Evolutionary conservation across 2,329 filamentous ascomycete species (phyloP), one percentile per base, ranked within the genome.

Genomic region (Fulvia fulva): DNA sequence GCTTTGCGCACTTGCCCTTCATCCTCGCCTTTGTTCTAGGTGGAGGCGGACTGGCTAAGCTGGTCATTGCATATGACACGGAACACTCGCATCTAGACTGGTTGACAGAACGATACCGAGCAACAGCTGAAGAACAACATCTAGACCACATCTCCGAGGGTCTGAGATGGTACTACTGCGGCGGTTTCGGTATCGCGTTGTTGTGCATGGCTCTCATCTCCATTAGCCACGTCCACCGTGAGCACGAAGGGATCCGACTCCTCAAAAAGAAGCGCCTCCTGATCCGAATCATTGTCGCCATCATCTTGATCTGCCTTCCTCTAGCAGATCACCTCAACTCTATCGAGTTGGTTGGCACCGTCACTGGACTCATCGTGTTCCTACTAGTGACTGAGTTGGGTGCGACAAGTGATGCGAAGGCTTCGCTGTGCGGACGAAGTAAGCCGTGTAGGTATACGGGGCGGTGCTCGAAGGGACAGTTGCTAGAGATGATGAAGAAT

Each of bases 121-220:
- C 72, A 1, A 76, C 77, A 47, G 80, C 81, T 1, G 79, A 81
- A 55, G 47, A 50, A 32, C 23, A 50, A 12, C 47, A 50, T n/a
- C 47, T 50, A 5, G 70, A 72, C 0, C 74, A 82, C n/a, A 73
- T 87, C n/a, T 67, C 74, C 5, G 59, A 71, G 7, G 83, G 82
- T 2, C 75, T 86, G 19, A 78, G 83, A 14, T 85, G 83, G 77
- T 87, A 84, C 70, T 87, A 87, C 70, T 87, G 84, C 69, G 78
- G 76, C n/a, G 85, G 85, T 0, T 75, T 87, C 1, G 83, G 80
- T 23, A 72, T 84, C 14, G 77, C 83, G 0, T 71, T 87, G 5
- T 67, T 80, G 11, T 78, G 74, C 64, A 86, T 85, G 79, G 72
- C 74, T 28, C 62, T 81, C 53, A 85, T 87, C 51, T 79, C 82